Base-by-base conservation (phyloP, 148 eudicot genomes). In the Vaccinium macrocarpon region DNA sequence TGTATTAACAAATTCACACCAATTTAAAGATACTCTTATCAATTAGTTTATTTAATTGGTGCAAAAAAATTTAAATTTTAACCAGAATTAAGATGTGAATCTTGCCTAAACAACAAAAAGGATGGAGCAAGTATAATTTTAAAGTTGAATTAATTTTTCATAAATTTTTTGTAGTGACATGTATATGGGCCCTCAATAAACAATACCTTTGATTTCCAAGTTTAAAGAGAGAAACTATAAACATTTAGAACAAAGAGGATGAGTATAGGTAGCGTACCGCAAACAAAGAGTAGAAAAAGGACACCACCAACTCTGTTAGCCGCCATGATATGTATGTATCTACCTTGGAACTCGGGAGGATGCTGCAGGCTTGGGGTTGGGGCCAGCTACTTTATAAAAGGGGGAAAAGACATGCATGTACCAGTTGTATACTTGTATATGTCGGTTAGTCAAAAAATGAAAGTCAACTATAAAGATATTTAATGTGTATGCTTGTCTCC, bases 221-320 rank as follows among this genome's bases (percentile, higher is more conserved):
- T 64, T 6, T 4, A 64, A n/a, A 64, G 71, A 4, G 10, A 23
- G 10, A 64, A 64, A 18, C 35, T 32, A 2, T 32, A 72, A 35
- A 32, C 35, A 66, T 23, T 32, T 23, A 25, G 13, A 66, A 25
- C 14, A 66, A 25, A 32, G 35, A 66, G 35, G 72, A 66, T 66
- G 35, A 23, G 35, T 27, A 66, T 25, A 12, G 46, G 35, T 32
- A 32, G 35, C 75, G 29, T 46, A 46, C 78, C 78, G n/a, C 6
- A 75, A 21, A 75, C 78, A 19, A 75, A 25, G 49, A 46, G 13
- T 38, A 75, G 15, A 75, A 3, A 38, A 6, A 75, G 78, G 46
- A 75, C 53, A 38, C 78, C 53, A 38, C 78, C 78, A 21, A 75
- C 53, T 10, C 78, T 75, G 78, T 46, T 75, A 8, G 78, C 52